phyloP scores from a whole-genome alignment of 2,329 filamentous ascomycete species.

The Penicillium italicum region DNA sequence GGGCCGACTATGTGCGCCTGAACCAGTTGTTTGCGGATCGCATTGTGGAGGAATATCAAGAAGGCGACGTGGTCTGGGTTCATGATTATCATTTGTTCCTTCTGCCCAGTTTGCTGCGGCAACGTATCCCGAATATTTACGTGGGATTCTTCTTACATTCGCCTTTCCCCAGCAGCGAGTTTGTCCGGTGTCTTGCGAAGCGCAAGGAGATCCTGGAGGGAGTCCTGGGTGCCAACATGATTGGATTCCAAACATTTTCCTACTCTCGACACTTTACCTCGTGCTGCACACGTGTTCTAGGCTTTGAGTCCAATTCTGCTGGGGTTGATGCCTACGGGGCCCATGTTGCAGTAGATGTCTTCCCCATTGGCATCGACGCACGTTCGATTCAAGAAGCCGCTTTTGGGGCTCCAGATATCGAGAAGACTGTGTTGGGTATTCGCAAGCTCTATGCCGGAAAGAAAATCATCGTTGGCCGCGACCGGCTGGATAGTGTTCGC shows the following conservation, averaged over 20 bases:
- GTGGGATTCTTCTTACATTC: slow-evolving; percentile 93
- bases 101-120: slow-evolving; percentile 81
- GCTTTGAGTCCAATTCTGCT: slow-evolving; percentile 80
- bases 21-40: slow-evolving; percentile 89
- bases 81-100: slow-evolving; percentile 94
- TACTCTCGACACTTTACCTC: slow-evolving; percentile 93
- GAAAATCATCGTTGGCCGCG: slow-evolving; percentile 91
- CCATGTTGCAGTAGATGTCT: slow-evolving; percentile 86
- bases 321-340: slow-evolving; percentile 86
- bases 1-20: slow-evolving; percentile 90
- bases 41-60: slow-evolving; percentile 84
- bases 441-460: slow-evolving; percentile 78
- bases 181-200: slow-evolving; percentile 80
- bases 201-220: slow-evolving; percentile 89
- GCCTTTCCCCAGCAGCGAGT: slow-evolving; percentile 94
- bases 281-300: slow-evolving; percentile 85
- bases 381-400: slow-evolving; percentile 70
- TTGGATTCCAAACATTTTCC: slow-evolving; percentile 93
- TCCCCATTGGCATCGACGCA: slow-evolving; percentile 93
- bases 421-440: slow-evolving; percentile 68
- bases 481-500: slow-evolving; percentile 87
- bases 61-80: slow-evolving; percentile 86
- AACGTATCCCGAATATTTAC: slow-evolving; percentile 82
- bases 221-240: slow-evolving; percentile 83
- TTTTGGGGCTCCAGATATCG: slow-evolving; percentile 66